Evolutionary conservation across 179 eudicot genomes (phyloP).

Genomic region (Corrigiola litoralis): DNA sequence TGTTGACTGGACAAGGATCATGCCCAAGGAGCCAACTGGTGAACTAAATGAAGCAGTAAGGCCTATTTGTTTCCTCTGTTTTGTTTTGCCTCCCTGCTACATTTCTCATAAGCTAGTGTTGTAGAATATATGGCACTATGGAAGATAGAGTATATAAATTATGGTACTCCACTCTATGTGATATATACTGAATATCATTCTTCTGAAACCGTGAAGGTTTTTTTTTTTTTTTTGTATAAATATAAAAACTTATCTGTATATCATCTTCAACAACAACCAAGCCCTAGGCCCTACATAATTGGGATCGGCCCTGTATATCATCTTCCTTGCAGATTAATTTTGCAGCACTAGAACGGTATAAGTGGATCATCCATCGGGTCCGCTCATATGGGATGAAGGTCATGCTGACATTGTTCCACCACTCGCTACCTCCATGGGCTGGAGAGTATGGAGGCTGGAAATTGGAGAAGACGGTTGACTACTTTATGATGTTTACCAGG

Average conservation of each 20-base stretch:
- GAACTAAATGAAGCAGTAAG: conserved; percentile 66
- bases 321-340: conserved; percentile 59
- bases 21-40: conserved; percentile 80
- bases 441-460: conserved; percentile 99
- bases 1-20: conserved; percentile 95
- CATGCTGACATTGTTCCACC: conserved; percentile 94
- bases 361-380: conserved; percentile 81
- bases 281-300: too few species aligned
- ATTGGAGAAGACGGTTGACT: conserved; percentile 86
- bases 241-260: conserved; percentile 15
- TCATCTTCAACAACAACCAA: too few species aligned
- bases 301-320: too few species aligned
- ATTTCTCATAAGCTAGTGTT: background rate
- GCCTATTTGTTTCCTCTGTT: background rate
- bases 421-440: conserved; percentile 98
- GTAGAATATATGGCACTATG: background rate
- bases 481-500: conserved; percentile 94
- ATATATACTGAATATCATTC: background rate
- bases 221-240: too few species aligned
- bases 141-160: background rate
- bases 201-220: background rate
- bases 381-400: conserved; percentile 94
- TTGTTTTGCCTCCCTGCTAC: background rate
- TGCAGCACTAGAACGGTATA: conserved; percentile 93
- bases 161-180: background rate